Conservation (phyloP, 2,329 filamentous ascomycete species). For the Fonsecaea nubica region DNA sequence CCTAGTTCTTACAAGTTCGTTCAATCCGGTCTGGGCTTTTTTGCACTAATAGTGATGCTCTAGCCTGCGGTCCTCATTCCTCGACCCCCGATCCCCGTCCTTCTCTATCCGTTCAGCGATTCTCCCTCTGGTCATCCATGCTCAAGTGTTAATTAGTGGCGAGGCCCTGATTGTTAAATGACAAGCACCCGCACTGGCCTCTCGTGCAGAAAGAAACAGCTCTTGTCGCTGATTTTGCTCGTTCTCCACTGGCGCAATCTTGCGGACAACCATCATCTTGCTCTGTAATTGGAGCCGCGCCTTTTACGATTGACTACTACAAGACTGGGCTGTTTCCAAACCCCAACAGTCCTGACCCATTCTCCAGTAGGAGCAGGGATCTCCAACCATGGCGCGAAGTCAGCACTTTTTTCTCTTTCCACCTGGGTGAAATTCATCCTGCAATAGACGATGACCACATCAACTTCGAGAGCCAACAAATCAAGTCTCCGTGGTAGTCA, state of each 20-base stretch:
- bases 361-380: constrained; percentile 1
- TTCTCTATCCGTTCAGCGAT: too few species aligned
- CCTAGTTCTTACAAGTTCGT: neutral
- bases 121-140: neutral
- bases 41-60: neutral
- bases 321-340: neutral
- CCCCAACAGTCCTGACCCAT: neutral
- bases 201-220: constrained; percentile 1
- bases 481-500: neutral
- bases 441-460: neutral
- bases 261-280: constrained; percentile 4
- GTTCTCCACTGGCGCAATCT: constrained; percentile 16
- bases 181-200: neutral
- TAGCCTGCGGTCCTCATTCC: neutral
- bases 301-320: constrained; percentile 3
- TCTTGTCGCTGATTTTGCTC: neutral
- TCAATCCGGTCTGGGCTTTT: neutral
- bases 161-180: neutral
- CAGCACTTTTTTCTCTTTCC: neutral
- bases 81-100: neutral
- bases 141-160: constrained; percentile 1
- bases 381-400: neutral
- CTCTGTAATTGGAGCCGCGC: constrained; percentile 8
- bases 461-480: neutral
- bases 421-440: neutral